Base-by-base conservation (phyloP, 192 early-diverging fungal species). In the Backusella liffmaniae region DNA sequence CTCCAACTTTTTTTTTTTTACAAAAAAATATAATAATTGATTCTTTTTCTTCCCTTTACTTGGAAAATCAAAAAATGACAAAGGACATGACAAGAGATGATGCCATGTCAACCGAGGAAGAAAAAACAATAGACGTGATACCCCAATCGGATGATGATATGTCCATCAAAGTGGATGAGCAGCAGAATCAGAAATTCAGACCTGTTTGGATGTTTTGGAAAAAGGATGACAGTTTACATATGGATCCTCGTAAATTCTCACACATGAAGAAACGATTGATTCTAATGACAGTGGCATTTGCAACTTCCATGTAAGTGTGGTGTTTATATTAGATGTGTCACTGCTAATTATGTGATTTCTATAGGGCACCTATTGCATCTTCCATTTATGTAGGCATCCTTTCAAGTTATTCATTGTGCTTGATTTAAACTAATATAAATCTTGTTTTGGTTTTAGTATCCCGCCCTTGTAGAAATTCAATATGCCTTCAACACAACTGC, bases 221-320 rank as follows among this genome's bases (percentile, higher is more conserved):
- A 12, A 62, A 62, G n/a, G 56, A 62, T 62, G 56, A 62, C 9
- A 62, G 56, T 29, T 13, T 62, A 29, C 23, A 62, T 29, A 29
- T 62, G 9, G 56, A 75, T 41, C 73, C 73, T 13, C 32, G 35
- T 15, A 9, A 75, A 35, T 75, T 75, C 21, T 9, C 73, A 16
- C 29, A 18, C 18, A 10, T 34, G 3, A 75, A 34, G 66, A 75
- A 75, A 44, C 12, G 41, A 9, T 42, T 75, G 21, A 75, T 75
- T 65, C n/a, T 75, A 13, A 44, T 75, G 65, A 75, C 65, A 21
- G 37, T 75, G 12, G 73, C 73, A n/a, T 44, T 75, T 65, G 73
- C 73, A 26, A 66, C 73, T 15, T 66, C 42, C 5, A 67, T 26
- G 73, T 75, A 75, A 66, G 59, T 10, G 32, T 21, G 3, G 46